A percentile compares a stretch with the other conserved stretches of the same genome.
Evolutionary conservation across 495 filamentous ascomycete species (phyloP).

Genomic region (Penicillium soppii): DNA sequence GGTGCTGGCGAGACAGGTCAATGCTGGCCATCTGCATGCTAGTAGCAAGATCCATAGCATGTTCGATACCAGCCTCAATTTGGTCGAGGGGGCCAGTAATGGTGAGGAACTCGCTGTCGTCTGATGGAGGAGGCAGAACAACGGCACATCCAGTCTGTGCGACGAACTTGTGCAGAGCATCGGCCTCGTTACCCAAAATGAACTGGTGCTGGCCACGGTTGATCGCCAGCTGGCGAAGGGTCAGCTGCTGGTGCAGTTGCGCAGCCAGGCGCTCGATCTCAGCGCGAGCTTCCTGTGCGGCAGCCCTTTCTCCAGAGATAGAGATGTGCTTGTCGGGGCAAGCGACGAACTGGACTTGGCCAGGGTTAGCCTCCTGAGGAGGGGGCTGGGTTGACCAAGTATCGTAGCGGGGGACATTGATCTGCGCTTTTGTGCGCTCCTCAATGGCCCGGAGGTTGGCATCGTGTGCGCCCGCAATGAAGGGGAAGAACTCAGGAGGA

Average conservation of each 20-base stretch:
- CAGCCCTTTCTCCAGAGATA: constrained; percentile 80
- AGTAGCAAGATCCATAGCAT: constrained; percentile 76
- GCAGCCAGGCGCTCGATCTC: constrained; percentile 75
- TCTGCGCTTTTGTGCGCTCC: constrained; percentile 64
- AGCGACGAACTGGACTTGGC: constrained; percentile 67
- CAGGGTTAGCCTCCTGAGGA: constrained; percentile 61
- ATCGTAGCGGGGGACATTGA: constrained; percentile 78
- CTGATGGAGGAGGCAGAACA: constrained; percentile 67
- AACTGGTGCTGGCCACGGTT: constrained; percentile 83
- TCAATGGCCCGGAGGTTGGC: constrained; percentile 65
- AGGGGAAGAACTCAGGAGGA: constrained; percentile 91
- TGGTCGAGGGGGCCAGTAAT: constrained; percentile 76
- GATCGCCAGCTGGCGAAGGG: constrained; percentile 70
- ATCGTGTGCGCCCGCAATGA: constrained; percentile 84
- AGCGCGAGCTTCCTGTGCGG: constrained; percentile 74
- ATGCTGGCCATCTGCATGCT: constrained; percentile 76
- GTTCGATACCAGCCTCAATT: constrained; percentile 70
- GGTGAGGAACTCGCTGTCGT: constrained; percentile 76
- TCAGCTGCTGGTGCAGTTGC: constrained; percentile 67
- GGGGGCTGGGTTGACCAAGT: constrained; percentile 69
- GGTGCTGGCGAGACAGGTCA: constrained; percentile 74
- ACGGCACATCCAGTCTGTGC: constrained; percentile 87
- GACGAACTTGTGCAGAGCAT: constrained; percentile 80
- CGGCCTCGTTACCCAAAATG: constrained; percentile 78
- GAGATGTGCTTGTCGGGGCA: constrained; percentile 69